Evolutionary conservation across 176 grass and related monocot genomes (phyloP), one percentile per base, ranked within the genome.

Genomic region (Typha latifolia): DNA sequence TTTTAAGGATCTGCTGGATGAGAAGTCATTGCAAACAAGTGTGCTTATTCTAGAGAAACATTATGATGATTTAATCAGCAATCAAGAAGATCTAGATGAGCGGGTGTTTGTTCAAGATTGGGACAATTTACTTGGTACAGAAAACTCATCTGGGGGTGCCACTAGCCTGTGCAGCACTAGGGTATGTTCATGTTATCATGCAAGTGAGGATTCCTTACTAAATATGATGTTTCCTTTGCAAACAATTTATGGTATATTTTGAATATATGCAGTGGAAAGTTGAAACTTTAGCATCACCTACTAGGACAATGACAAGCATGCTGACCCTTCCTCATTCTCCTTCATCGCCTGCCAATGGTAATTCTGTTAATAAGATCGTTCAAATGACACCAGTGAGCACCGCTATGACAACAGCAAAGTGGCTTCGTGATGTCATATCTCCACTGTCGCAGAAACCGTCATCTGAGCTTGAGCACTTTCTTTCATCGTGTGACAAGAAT

Each of bases 391-490:
- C 93, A 61, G 83, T 92, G 68, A 92, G 82, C 62, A 84, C 88
- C 50, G 93, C 93, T 20, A 97, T 97, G 93, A 89, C 85, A 75
- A 86, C 93, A 55, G 85, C 93, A 72, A 97, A 91, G 78, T 97
- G 93, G 88, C 82, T 97, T 72, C 82, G 83, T 32, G 88, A 91
- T 21, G 78, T 97, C 62, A 89, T 97, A 73, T 97, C 82, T 79
- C 82, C 76, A 49, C 84, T 89, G 66, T 78, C 83, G 23, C 68
- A 88, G n/a, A 78, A 89, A 49, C 88, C 88, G 51, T 89, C 93
- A 65, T 43, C 80, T 77, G 82, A 82, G 32, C 88, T 97, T 32
- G 75, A 84, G 49, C 63, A 80, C 47, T 89, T 91, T 47, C 73
- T 97, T 77, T 89, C 76, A 66, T 85, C 81, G 78, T 85, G 85